These are phyloP conservation scores for Wickerhamomyces rabaulensis DNA, from an alignment of 805 yeast genomes.

Conservation along the genomic window DNA sequence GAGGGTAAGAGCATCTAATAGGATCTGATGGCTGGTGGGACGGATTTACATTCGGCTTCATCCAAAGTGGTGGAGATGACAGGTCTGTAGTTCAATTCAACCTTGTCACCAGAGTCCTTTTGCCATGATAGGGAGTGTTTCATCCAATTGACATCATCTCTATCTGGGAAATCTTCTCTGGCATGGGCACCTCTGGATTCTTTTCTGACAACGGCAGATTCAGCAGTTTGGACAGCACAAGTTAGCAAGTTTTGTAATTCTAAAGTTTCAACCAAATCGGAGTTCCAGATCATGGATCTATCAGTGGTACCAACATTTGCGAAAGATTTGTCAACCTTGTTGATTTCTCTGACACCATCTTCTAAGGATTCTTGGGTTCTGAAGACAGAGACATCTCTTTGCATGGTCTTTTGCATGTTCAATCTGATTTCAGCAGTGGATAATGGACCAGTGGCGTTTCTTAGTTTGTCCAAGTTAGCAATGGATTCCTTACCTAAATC, in stretches of 20 bases:
- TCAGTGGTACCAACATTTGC: conserved; percentile 81
- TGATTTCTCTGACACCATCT: conserved; percentile 80
- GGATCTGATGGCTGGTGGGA: conserved; percentile 95
- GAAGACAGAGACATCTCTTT: conserved; percentile 93
- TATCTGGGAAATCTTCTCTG: conserved; percentile 92
- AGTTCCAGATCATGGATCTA: conserved; percentile 98
- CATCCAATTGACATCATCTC: conserved; percentile 97
- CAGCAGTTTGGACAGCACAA: conserved; percentile 95
- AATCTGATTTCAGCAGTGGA: conserved; percentile 86
- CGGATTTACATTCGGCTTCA: conserved; percentile 87
- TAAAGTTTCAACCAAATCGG: conserved; percentile 92
- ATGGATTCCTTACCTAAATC: conserved; percentile 88
- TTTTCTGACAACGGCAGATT: conserved; percentile 87
- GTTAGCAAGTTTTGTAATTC: conserved; percentile 95
- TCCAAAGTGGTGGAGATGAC: conserved; percentile 84
- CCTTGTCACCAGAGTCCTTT: conserved; percentile 59
- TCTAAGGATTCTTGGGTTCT: conserved; percentile 90
- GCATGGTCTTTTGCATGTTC: conserved; percentile 95
- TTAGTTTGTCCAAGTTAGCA: conserved; percentile 81
- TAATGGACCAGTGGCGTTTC: conserved; percentile 79
- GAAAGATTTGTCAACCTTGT: conserved; percentile 68
- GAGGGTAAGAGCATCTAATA: conserved; percentile 40
- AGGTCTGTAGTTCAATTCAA: conserved; percentile 75
- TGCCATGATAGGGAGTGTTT: conserved; percentile 97
- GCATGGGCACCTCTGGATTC: conserved; percentile 99